phyloP scores from a whole-genome alignment of 345 rosid species.

The Carallia pectinifolia region DNA sequence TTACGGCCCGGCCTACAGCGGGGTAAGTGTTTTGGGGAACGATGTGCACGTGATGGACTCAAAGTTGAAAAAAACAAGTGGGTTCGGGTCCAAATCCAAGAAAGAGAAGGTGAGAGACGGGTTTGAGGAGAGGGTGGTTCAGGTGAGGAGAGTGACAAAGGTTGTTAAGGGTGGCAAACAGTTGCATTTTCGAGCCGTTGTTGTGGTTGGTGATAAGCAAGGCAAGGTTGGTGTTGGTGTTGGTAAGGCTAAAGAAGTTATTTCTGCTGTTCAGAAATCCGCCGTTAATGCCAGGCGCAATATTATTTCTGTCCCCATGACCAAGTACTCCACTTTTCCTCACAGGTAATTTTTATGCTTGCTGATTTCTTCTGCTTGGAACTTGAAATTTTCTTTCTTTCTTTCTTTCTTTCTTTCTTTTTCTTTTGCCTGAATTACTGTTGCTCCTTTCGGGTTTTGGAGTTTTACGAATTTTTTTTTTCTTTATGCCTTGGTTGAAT shows the following conservation, averaged over 20 bases:
- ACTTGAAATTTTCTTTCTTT: background rate
- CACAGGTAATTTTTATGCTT: slow-evolving; percentile 50
- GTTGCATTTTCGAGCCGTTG: slow-evolving; percentile 71
- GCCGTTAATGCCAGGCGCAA: slow-evolving; percentile 77
- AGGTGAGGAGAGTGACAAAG: slow-evolving; percentile 77
- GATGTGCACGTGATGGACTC: slow-evolving; percentile 68
- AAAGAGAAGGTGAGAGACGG: slow-evolving; percentile 67
- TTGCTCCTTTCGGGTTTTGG: too few species aligned
- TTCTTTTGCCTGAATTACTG: background rate
- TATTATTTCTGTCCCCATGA: slow-evolving; percentile 73
- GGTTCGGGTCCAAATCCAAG: slow-evolving; percentile 49
- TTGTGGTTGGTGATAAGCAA: slow-evolving; percentile 81
- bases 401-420: background rate
- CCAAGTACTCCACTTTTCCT: slow-evolving; percentile 84
- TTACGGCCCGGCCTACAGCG: slow-evolving; percentile 79
- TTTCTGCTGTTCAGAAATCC: slow-evolving; percentile 76
- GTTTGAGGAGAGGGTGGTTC: slow-evolving; percentile 86
- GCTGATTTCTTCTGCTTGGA: background rate
- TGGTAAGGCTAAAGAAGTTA: slow-evolving; percentile 81
- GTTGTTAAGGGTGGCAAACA: slow-evolving; percentile 96
- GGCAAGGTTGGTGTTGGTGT: slow-evolving; percentile 88
- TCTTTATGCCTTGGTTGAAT: too few species aligned
- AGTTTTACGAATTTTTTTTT: too few species aligned
- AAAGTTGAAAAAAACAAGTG: slow-evolving; percentile 44
- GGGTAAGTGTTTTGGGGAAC: slow-evolving; percentile 54